These are phyloP conservation scores for Spiraea crenata DNA, from an alignment of 331 rosid species.

Conservation along the genomic window DNA sequence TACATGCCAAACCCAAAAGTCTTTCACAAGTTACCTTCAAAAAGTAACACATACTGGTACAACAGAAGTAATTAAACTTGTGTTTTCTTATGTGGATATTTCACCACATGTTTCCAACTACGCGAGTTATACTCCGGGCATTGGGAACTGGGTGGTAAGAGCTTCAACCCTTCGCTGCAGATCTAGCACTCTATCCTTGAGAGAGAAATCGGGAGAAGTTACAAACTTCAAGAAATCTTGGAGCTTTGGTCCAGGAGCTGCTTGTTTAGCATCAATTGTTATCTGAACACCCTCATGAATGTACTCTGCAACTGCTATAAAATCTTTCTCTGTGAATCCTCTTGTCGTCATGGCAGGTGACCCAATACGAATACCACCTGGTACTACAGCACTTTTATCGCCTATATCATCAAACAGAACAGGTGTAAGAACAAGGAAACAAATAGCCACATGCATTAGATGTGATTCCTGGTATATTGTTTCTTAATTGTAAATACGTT, in stretches of 20 bases:
- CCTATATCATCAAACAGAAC: constrained; percentile 40
- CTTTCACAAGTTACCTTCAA: neutral
- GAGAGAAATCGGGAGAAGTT: constrained; percentile 62
- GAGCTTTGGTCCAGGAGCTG: constrained; percentile 68
- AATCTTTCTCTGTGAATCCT: constrained; percentile 75
- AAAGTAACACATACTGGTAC: neutral
- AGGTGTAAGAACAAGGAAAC: constrained; percentile 19
- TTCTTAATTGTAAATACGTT: too few relatives aligned
- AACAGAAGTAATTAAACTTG: neutral
- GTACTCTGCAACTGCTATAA: constrained; percentile 59
- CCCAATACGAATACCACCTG: constrained; percentile 96
- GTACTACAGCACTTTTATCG: constrained; percentile 87
- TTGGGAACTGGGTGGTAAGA: constrained; percentile 66
- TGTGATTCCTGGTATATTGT: neutral
- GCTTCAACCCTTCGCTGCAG: constrained; percentile 77
- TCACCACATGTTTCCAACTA: neutral
- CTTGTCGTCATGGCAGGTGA: constrained; percentile 98
- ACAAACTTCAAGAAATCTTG: constrained; percentile 76
- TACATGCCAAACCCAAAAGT: neutral
- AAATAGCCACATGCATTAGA: neutral
- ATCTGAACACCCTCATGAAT: constrained; percentile 85
- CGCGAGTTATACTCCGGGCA: constrained; percentile 71
- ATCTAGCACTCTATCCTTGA: constrained; percentile 43
- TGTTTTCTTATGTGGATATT: neutral
- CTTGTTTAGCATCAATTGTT: constrained; percentile 58